These are phyloP conservation scores for Chaetoceros muelleri DNA, from an alignment of 108 stramenopile species.

Conservation along the genomic window DNA sequence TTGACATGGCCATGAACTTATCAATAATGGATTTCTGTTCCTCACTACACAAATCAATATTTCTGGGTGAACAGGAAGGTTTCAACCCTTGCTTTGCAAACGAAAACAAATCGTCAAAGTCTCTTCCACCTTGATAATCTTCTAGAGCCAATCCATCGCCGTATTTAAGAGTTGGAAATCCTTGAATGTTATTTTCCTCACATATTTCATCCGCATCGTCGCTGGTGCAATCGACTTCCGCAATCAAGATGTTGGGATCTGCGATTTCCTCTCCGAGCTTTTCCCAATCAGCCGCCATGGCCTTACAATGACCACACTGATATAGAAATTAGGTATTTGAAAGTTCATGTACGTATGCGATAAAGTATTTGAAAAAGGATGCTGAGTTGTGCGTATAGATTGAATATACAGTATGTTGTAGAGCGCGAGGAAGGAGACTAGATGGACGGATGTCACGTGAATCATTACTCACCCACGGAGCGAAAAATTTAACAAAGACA, in stretches of 20 bases:
- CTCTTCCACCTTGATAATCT: slow-evolving; percentile 72
- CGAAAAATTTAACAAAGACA: not conserved
- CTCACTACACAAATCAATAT: slow-evolving; percentile 62
- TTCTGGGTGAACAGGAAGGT: slow-evolving; percentile 46
- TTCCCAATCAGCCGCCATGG: slow-evolving; percentile 65
- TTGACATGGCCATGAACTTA: slow-evolving; percentile 20
- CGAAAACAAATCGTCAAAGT: slow-evolving; percentile 34
- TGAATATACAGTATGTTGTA: too few relatives aligned
- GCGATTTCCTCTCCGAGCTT: slow-evolving; percentile 49
- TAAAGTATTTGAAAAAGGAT: too few relatives aligned
- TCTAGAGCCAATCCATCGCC: slow-evolving; percentile 13
- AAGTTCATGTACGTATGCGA: too few relatives aligned
- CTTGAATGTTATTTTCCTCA: slow-evolving; percentile 51
- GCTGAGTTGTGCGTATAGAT: too few relatives aligned
- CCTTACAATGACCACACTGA: slow-evolving; percentile 71
- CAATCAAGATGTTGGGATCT: slow-evolving; percentile 31
- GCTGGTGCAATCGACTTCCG: slow-evolving; percentile 63
- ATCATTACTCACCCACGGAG: not conserved
- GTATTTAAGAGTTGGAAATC: slow-evolving; percentile 77
- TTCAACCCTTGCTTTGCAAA: slow-evolving; percentile 70
- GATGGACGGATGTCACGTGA: not conserved
- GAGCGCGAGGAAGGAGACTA: too few relatives aligned
- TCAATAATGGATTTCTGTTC: slow-evolving; percentile 39
- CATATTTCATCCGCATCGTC: slow-evolving; percentile 61
- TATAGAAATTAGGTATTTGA: too few relatives aligned